Evolutionary conservation across 2,329 filamentous ascomycete genomes (phyloP), one percentile per base, ranked within the genome.

Genomic region (Phialophora verrucosa): DNA sequence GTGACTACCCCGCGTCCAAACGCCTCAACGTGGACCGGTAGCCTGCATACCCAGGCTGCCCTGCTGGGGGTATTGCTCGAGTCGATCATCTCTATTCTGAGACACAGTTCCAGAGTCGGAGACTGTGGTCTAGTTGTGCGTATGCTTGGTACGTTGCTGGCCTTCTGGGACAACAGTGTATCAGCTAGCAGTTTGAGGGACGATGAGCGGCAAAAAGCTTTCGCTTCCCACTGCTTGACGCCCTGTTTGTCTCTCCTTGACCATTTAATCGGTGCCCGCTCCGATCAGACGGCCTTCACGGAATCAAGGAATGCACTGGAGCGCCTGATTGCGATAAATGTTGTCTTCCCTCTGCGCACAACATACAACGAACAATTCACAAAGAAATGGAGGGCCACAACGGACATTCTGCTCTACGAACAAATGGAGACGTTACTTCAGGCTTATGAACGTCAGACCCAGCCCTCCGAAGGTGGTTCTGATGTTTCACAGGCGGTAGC

Each of bases 291-390:
- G 12, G 20, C 27, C 14, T 47, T 65, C 12, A 47, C 8, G 5
- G 8, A 51, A n/a, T 47, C 57, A 10, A 64, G 64, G 31, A 32
- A 44, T 58, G 35, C 59, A 47, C 60, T 78, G 27, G 77, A 78
- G 56, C 70, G 73, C 57, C 66, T 78, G 17, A 44, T 77, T 12
- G 76, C 76, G 32, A 69, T 73, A 6, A 77, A 78, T 67, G 72
- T 78, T 29, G 72, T 78, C 11, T 72, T 78, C 42, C 76, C 77
- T 59, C 70, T 74, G 17, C 76, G 75, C 50, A 59, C 69, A 25
- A 47, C 54, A 29, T 70, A 70, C 60, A 67, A 61, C 27, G 65
- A 69, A 55, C 63, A 61, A 49, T 62, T 63, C 62, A 63, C 67
- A 11, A 71, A 64, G 31, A 66, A 67, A 25, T 71, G 67, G 69